phyloP scores from a whole-genome alignment of 2,329 filamentous ascomycete species.

The Dactylellina cionopaga region DNA sequence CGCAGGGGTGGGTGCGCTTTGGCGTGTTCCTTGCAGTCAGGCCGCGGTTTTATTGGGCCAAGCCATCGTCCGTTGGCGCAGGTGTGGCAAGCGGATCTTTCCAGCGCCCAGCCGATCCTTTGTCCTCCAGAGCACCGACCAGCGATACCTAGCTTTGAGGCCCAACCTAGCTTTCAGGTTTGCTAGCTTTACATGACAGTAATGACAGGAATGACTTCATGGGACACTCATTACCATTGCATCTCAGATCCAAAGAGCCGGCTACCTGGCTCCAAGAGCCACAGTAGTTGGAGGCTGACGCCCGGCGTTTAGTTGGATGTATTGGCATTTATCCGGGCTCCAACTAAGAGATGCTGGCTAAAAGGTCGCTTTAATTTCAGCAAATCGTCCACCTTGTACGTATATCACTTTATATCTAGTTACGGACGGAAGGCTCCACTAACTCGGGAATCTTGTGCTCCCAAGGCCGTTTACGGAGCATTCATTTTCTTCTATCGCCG shows the following conservation, averaged over 20 bases:
- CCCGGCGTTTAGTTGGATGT: neutral
- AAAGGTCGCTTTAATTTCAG: constrained; percentile 10
- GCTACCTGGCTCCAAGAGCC: neutral
- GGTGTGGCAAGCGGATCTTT: neutral
- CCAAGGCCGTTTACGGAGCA: neutral
- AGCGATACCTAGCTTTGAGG: too few relatives aligned
- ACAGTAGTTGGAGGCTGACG: neutral
- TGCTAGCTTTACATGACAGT: too few relatives aligned
- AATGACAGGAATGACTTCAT: too few relatives aligned
- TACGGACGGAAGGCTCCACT: constrained; percentile 2
- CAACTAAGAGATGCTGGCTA: neutral
- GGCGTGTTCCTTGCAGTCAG: constrained; percentile 47
- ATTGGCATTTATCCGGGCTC: constrained; percentile 16
- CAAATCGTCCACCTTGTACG: too few relatives aligned
- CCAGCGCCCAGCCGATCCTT: neutral
- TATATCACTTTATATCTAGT: neutral
- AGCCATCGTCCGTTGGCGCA: neutral
- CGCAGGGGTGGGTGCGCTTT: constrained; percentile 12
- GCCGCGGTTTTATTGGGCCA: constrained; percentile 35
- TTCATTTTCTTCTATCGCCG: neutral
- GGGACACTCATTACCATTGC: too few relatives aligned
- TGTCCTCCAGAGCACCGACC: neutral
- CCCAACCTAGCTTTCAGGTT: too few relatives aligned
- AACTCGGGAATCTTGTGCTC: constrained; percentile 28
- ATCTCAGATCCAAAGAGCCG: neutral